Evolutionary conservation across 176 grass and related monocot species (phyloP), one percentile per base, ranked within the genome.

Genomic region (Juncus effusus): DNA sequence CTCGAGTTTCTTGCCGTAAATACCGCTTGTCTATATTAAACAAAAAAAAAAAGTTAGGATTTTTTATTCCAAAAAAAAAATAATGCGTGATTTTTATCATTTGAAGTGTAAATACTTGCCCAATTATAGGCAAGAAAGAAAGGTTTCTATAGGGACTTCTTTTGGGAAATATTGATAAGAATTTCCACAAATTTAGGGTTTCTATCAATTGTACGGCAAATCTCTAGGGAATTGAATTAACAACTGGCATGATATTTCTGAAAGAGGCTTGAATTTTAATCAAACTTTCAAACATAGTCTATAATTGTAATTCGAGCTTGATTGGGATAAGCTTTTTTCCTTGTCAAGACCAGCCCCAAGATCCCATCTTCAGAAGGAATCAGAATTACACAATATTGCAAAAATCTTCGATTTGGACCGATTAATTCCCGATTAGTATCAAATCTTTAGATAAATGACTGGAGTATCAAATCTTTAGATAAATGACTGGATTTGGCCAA

Each of bases 1-100:
- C 86, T 94, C 78, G 93, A 83, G 76, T 90, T 94, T 76, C 95
- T 90, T 51, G 95, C 95, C 69, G 88, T 94, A 8, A 94, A 65
- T 65, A 99, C 69, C 13, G 89, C 76, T 77, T 99, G 95, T 62
- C 95, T 99, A 79, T 16, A 59, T 41, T 42, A 9, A 72, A 7
- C 40, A 6, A 10, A 3, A 59, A 45, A 59, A 2, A 16, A 69
- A 56, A 54, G n/a, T n/a, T 69, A 4, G 42, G 42, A 45, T 45
- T 45, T 45, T 45, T 45, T 4, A 45, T 45, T 7, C 3, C 42
- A 45, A 38, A 10, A 7, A 56, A 69, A 37, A 66, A 1, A 28
- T 16, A 7, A 66, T 11, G 6, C 47, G 5, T 42, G 42, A 45
- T 6, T 51, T 66, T 51, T 10, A 40, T 42, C 9, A 66, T n/a